Evolutionary conservation across 2,329 filamentous ascomycete species (phyloP).

Genomic region (Thielaviopsis cerberus): DNA sequence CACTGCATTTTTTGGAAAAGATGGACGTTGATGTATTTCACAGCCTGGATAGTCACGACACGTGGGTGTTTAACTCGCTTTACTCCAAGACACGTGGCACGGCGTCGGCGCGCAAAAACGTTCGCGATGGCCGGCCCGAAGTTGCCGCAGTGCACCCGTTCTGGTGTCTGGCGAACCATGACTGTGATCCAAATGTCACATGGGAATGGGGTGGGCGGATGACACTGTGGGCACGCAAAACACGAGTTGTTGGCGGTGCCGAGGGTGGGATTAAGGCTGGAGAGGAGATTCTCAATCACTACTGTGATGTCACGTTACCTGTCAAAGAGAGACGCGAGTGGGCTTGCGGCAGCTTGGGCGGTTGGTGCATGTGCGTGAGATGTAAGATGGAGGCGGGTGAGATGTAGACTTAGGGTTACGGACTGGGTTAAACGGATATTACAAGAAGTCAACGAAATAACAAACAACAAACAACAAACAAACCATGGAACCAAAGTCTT

Average conservation of each 20-base stretch:
- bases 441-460: not conserved
- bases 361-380: conserved; percentile 68
- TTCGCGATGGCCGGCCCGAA: conserved; percentile 64
- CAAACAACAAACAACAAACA: not conserved
- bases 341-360: conserved; percentile 73
- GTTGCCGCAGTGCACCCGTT: conserved; percentile 85
- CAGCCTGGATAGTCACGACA: conserved; percentile 39
- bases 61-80: conserved; percentile 79
- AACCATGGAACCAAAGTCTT: not conserved
- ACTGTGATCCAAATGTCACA: conserved; percentile 81
- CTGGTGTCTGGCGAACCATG: conserved; percentile 93
- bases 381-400: conserved; percentile 52
- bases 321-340: conserved; percentile 74
- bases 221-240: conserved; percentile 45
- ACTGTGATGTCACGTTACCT: conserved; percentile 66
- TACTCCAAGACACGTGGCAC: conserved; percentile 88
- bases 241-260: conserved; percentile 31
- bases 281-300: conserved; percentile 82
- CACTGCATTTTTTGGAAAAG: conserved; percentile 62
- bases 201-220: conserved; percentile 85
- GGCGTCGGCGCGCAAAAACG: conserved; percentile 66
- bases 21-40: conserved; percentile 67
- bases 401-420: not conserved
- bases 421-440: not conserved
- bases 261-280: conserved; percentile 51